Evolutionary conservation across 306 rosid species (phyloP).

Genomic region (Macrotyloma uniflorum): DNA sequence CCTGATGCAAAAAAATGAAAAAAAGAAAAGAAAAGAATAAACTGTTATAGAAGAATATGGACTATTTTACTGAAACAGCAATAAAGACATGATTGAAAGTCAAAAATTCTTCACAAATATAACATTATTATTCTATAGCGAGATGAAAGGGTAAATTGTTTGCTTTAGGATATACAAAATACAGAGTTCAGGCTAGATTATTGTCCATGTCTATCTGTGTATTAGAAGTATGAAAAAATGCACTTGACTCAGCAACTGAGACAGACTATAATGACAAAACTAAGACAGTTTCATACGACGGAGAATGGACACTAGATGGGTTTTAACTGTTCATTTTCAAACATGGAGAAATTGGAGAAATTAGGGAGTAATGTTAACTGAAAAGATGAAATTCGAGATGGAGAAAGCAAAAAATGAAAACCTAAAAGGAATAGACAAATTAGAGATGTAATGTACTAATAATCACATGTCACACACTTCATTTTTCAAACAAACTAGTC

Average conservation of each 20-base stretch:
- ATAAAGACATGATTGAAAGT: not conserved
- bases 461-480: not conserved
- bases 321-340: not conserved
- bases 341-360: no score
- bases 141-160: slow-evolving; percentile 22
- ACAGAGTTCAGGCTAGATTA: slow-evolving; percentile 2
- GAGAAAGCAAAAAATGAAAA: not conserved
- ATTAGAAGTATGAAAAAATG: slow-evolving; percentile 5
- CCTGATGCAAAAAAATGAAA: slow-evolving; percentile 66
- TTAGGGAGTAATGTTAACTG: no score
- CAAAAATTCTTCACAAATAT: not conserved
- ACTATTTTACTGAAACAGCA: slow-evolving; percentile 22
- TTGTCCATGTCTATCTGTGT: not conserved
- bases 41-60: not conserved
- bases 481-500: not conserved
- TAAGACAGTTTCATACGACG: not conserved
- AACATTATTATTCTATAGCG: not conserved
- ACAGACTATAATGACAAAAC: not conserved
- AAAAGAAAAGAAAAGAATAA: slow-evolving; percentile 24
- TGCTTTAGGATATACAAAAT: not conserved
- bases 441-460: not conserved
- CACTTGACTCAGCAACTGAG: not conserved
- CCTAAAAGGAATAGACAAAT: not conserved
- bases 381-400: not conserved
- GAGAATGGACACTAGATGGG: not conserved